Evolutionary conservation across 2,329 filamentous ascomycete species (phyloP).

Genomic region (Ceratocystis cubensis): DNA sequence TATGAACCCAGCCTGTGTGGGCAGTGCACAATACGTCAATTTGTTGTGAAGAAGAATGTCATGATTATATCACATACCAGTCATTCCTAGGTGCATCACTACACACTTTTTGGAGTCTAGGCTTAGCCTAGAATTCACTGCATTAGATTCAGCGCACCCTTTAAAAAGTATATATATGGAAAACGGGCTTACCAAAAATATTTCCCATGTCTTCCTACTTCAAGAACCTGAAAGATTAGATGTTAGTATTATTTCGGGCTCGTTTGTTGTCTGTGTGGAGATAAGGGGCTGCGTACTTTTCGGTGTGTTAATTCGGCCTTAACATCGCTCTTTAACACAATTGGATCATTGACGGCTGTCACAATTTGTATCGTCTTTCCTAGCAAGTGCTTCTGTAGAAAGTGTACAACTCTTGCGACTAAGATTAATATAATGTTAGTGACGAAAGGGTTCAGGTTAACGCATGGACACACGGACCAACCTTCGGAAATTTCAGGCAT

Average conservation of each 20-base stretch:
- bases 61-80: conserved; percentile 31
- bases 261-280: neutral
- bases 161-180: neutral
- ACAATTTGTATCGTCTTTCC: conserved; percentile 65
- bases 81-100: conserved; percentile 78
- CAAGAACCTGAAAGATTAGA: conserved; percentile 39
- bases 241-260: neutral
- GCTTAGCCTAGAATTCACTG: conserved; percentile 28
- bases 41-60: too few relatives aligned
- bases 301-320: conserved; percentile 39
- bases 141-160: neutral
- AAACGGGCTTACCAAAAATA: conserved; percentile 62
- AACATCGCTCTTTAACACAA: conserved; percentile 80
- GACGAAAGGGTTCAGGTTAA: conserved; percentile 8
- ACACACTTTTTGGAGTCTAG: conserved; percentile 70
- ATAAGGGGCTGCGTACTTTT: neutral
- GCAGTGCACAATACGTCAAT: neutral
- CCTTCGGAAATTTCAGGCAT: conserved; percentile 56
- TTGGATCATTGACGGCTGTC: conserved; percentile 62
- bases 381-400: conserved; percentile 68
- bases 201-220: conserved; percentile 79
- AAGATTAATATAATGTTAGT: neutral
- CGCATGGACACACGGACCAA: conserved; percentile 23
- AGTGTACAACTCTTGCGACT: conserved; percentile 79
- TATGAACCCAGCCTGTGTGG: conserved; percentile 64